phyloP scores from a whole-genome alignment of 1,139 yeast species.

The Taphrina wiesneri region DNA sequence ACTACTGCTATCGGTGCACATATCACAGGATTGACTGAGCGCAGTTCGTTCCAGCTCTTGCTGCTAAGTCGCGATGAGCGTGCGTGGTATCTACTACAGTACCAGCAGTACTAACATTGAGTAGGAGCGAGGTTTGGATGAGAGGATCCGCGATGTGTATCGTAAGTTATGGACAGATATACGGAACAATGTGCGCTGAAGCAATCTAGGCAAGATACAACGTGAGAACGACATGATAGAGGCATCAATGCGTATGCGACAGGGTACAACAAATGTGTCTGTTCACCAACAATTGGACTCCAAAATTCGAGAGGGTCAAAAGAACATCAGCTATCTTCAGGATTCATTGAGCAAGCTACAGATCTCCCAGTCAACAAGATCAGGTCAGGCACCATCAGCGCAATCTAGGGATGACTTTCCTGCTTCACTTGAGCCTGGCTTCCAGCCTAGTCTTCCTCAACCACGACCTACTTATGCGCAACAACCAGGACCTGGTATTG shows the following conservation, averaged over 20 bases:
- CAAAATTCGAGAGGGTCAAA: slow-evolving; percentile 85
- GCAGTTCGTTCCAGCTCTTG: neutral
- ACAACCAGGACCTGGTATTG: slow-evolving; percentile 14
- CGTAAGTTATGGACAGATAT: neutral
- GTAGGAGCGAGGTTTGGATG: slow-evolving; percentile 19
- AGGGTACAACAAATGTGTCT: slow-evolving; percentile 70
- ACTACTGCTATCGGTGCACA: neutral
- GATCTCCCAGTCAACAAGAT: slow-evolving; percentile 19
- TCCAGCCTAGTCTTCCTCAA: slow-evolving; percentile 25
- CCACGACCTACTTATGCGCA: slow-evolving; percentile 29
- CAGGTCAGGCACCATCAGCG: slow-evolving; percentile 9
- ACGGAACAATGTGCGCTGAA: neutral
- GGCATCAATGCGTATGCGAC: slow-evolving; percentile 80
- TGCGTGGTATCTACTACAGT: too few species aligned
- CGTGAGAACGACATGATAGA: slow-evolving; percentile 76
- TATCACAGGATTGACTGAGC: neutral
- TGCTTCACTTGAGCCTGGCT: slow-evolving; percentile 1
- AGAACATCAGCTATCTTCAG: slow-evolving; percentile 82
- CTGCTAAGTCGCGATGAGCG: slow-evolving; percentile 10
- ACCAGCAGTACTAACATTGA: neutral
- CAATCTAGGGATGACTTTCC: neutral
- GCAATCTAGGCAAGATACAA: slow-evolving; percentile 20
- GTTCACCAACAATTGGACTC: slow-evolving; percentile 91
- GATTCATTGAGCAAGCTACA: slow-evolving; percentile 70
- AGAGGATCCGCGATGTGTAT: slow-evolving; percentile 20